Conservation (phyloP, 495 filamentous ascomycete genomes). For the Neurospora sublineolata region DNA sequence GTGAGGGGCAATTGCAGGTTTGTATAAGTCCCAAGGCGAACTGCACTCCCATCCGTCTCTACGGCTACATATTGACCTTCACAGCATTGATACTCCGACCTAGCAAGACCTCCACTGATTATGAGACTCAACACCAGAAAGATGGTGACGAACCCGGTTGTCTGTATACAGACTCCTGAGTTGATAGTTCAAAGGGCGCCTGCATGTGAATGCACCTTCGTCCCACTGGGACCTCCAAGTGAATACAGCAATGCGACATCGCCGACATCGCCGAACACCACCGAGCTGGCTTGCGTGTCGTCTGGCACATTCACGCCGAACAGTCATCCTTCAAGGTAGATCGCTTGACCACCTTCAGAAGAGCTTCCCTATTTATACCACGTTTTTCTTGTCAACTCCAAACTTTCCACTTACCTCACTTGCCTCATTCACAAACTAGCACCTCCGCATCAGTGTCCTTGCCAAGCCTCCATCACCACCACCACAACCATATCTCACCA, state of each 20-base stretch:
- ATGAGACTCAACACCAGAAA: not conserved
- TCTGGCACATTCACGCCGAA: not conserved
- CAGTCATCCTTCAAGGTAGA: not conserved
- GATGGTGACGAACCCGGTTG: not conserved
- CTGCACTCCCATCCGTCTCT: not conserved
- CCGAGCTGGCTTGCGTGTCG: not conserved
- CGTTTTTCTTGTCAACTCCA: not conserved
- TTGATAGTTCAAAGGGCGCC: not conserved
- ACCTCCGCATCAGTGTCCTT: not conserved
- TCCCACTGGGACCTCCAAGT: not conserved
- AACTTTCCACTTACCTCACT: not conserved
- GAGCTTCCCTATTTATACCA: not conserved
- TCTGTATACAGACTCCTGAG: not conserved
- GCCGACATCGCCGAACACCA: not conserved
- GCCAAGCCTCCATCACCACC: not conserved
- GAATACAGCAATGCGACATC: not conserved
- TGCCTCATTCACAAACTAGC: not conserved
- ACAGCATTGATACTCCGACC: not conserved
- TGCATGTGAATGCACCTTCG: not conserved
- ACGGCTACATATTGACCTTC: not conserved
- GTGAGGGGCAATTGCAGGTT: not conserved
- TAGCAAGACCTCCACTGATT: not conserved
- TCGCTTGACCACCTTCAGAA: not conserved
- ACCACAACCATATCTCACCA: not conserved
- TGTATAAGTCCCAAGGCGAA: not conserved